phyloP scores from a whole-genome alignment of 148 eudicot species.

The Cornus controversa region DNA sequence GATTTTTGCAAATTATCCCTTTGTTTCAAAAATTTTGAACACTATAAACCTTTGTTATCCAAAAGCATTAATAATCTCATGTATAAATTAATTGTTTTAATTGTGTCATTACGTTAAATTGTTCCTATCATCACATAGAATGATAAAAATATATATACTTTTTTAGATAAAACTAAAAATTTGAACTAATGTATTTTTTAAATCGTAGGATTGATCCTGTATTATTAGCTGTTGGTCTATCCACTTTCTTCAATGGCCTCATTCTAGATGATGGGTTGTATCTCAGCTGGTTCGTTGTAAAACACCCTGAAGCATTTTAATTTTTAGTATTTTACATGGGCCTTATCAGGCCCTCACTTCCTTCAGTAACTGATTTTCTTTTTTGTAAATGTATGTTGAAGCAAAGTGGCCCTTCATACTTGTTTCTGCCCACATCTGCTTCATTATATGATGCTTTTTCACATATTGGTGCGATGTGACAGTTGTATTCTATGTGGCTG shows the following conservation, averaged over 20 bases:
- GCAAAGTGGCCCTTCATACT: background rate
- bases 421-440: background rate
- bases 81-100: background rate
- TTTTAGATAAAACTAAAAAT: background rate
- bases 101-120: background rate
- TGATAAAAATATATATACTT: no score
- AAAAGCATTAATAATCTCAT: background rate
- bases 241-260: background rate
- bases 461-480: background rate
- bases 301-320: background rate
- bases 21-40: no score
- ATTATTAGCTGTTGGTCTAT: background rate
- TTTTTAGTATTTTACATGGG: background rate
- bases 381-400: background rate
- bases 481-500: background rate
- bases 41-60: no score
- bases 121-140: background rate
- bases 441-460: background rate
- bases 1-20: no score
- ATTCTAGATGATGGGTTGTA: background rate
- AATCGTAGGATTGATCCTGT: background rate
- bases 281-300: background rate
- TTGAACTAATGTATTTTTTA: background rate
- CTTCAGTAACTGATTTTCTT: background rate
- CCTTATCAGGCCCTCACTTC: no score